Evolutionary conservation across 352 stramenopile species (phyloP).

Genomic region (Blastocystis sp.): DNA sequence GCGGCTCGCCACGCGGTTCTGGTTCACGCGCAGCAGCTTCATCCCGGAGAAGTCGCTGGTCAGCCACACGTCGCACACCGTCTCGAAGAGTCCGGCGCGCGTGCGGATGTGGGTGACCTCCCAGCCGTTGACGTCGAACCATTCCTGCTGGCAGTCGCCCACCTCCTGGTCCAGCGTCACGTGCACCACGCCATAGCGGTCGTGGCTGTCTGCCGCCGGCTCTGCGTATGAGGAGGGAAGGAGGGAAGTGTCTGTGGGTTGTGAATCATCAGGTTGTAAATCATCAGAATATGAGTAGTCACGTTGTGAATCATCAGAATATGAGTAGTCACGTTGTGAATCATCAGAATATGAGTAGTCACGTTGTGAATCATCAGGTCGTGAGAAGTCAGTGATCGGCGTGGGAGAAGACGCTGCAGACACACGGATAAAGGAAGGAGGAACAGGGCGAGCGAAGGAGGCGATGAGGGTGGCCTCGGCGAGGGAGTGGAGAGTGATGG

Average conservation of each 20-base stretch:
- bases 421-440: not conserved
- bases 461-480: not conserved
- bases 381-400: not conserved
- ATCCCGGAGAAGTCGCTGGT: not conserved
- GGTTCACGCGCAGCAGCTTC: not conserved
- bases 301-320: not conserved
- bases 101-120: not conserved
- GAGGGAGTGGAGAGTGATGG: not conserved
- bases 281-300: not conserved
- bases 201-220: not conserved
- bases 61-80: conserved; percentile 3
- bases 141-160: not conserved
- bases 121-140: conserved; percentile 5
- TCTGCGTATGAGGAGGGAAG: too few relatives aligned
- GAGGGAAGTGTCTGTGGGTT: too few relatives aligned
- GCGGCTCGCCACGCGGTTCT: not conserved
- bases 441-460: not conserved
- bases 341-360: not conserved
- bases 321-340: too few relatives aligned
- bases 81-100: not conserved
- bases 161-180: conserved; percentile 20
- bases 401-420: too few relatives aligned
- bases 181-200: conserved; percentile 2
- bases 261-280: not conserved
- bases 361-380: not conserved